Base-by-base conservation (phyloP, 441 rosid species). In the Oxalis stricta region DNA sequence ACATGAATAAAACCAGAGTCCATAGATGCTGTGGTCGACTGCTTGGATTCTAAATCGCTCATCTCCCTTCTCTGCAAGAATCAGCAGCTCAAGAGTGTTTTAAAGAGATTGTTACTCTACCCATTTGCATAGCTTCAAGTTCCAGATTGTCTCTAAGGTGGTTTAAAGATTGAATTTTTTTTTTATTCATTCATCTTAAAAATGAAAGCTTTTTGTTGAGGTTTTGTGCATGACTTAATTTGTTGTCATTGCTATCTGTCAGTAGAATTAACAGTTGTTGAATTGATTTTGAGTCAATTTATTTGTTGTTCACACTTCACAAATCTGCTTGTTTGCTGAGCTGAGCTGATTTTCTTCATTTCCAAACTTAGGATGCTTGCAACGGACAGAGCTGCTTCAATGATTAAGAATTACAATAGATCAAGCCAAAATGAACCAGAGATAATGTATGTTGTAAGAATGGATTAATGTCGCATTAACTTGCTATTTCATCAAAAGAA, bases 121-220 rank as follows among this genome's bases (percentile, higher is more conserved):
- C 43, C 85, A 86, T 63, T 3, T 56, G 3, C 69, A 56, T 36
- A 66, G 93, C 49, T 91, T 91, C 58, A 57, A 62, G n/a, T 77
- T 91, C 71, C 50, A 56, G 52, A 79, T 91, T 39, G 63, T 81
- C 44, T 44, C 94, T 59, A 77, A 81, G 91, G 99, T 79, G 53
- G 21, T 3, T 8, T 24, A 24, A 24, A 24, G 10, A 26, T 26
- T 6, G 2, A 26, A 26, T 2, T 26, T 15, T 36, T 42, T 16
- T 13, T 2, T 17, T 15, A 5, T 28, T 33, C 15, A 7, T 5
- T 33, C 24, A n/a, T n/a, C n/a, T n/a, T n/a, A n/a, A n/a, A n/a
- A n/a, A n/a, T n/a, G n/a, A n/a, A n/a, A n/a, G n/a, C n/a, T 41
- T 42, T 37, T 11, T 20, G 30, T 10, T 14, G 7, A 18, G 4